A percentile compares a stretch with the other conserved stretches of the same genome.
phyloP scores from a whole-genome alignment of 768 basidiomycete genomes.

The Chalciporus pseudorubinellus region DNA sequence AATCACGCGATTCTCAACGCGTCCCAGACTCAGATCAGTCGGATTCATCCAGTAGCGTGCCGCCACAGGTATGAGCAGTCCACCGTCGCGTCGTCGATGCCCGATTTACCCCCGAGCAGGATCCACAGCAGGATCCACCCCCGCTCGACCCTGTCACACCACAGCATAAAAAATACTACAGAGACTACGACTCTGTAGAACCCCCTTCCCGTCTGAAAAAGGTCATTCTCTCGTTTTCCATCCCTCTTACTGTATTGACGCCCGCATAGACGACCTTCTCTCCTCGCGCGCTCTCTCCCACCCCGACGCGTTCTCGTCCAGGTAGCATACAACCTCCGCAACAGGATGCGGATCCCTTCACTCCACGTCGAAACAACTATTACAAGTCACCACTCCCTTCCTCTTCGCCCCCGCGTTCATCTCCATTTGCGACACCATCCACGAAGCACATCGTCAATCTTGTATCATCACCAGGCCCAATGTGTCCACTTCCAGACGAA shows the following conservation, averaged over 20 bases:
- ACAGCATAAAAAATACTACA: slow-evolving; percentile 60
- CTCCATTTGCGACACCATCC: slow-evolving; percentile 63
- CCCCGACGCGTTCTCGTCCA: slow-evolving; percentile 37
- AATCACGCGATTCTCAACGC: slow-evolving; percentile 55
- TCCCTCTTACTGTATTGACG: slow-evolving; percentile 2
- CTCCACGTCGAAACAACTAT: slow-evolving; percentile 47
- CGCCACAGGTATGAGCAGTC: slow-evolving; percentile 40
- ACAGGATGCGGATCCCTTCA: slow-evolving; percentile 43
- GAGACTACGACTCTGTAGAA: slow-evolving; percentile 37
- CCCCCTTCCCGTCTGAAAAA: slow-evolving; percentile 33
- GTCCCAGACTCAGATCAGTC: slow-evolving; percentile 31
- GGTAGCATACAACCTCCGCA: slow-evolving; percentile 32
- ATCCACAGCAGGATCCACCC: slow-evolving; percentile 29
- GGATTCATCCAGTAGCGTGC: slow-evolving; percentile 28
- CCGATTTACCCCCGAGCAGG: slow-evolving; percentile 21
- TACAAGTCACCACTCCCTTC: slow-evolving; percentile 52
- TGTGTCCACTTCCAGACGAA: slow-evolving; percentile 62
- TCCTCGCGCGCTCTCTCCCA: slow-evolving; percentile 45
- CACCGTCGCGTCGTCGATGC: slow-evolving; percentile 15
- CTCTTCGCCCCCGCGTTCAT: slow-evolving; percentile 58
- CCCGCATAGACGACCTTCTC: slow-evolving; percentile 20
- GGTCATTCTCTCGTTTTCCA: slow-evolving; percentile 12
- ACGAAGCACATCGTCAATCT: slow-evolving; percentile 58
- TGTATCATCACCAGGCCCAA: slow-evolving; percentile 84
- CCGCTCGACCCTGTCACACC: slow-evolving; percentile 49